Percentiles rank a stretch among this genome's conserved stretches.
These are phyloP conservation scores for Discostella stelligeroides DNA, from an alignment of 108 stramenopile species.

Conservation along the genomic window DNA sequence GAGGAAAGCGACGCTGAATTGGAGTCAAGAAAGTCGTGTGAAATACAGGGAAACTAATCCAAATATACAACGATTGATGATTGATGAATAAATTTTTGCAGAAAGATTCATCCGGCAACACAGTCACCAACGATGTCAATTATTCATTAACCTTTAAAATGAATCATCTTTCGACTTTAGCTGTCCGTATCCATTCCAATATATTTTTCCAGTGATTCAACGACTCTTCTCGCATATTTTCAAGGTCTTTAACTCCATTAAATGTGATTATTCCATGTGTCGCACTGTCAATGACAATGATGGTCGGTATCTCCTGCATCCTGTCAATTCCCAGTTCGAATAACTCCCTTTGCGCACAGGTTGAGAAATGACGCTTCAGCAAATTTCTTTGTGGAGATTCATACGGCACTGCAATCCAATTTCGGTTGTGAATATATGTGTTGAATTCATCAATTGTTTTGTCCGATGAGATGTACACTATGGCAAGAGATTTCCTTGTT, in stretches of 20 bases:
- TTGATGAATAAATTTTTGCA: neutral
- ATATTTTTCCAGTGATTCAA: slow-evolving; percentile 50
- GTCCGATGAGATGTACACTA: slow-evolving; percentile 79
- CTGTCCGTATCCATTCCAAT: slow-evolving; percentile 13
- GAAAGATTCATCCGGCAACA: neutral
- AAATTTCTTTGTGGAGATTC: slow-evolving; percentile 50
- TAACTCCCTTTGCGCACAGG: slow-evolving; percentile 60
- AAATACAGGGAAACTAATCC: neutral
- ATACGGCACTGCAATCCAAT: slow-evolving; percentile 65
- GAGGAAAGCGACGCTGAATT: slow-evolving; percentile 34
- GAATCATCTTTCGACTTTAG: neutral
- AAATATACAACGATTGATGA: neutral
- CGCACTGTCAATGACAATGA: slow-evolving; percentile 61
- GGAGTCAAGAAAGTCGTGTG: slow-evolving; percentile 18
- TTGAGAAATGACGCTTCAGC: slow-evolving; percentile 62
- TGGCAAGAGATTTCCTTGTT: slow-evolving; percentile 33
- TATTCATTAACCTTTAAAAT: neutral
- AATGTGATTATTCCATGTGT: slow-evolving; percentile 58
- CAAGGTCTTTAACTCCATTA: slow-evolving; percentile 58
- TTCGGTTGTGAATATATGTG: slow-evolving; percentile 34
- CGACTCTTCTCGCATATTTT: slow-evolving; percentile 41
- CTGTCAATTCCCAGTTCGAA: slow-evolving; percentile 51
- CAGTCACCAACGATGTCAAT: neutral
- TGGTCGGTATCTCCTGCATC: slow-evolving; percentile 66
- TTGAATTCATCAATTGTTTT: slow-evolving; percentile 40